Base-by-base conservation (phyloP, 2,329 filamentous ascomycete species). In the Ramularia endophylla region DNA sequence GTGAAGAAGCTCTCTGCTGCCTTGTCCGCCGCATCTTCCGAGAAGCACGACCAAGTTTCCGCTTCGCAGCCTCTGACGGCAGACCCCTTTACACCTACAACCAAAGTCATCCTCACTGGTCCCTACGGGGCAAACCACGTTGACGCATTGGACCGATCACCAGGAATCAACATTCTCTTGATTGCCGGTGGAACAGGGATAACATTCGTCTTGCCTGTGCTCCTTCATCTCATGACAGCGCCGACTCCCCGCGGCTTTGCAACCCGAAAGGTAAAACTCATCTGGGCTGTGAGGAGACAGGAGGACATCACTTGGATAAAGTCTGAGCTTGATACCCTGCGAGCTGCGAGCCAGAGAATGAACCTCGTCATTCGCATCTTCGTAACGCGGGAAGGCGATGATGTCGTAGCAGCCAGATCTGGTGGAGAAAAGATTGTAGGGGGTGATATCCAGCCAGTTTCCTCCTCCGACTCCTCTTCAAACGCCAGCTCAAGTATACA, bases 1-100 rank as follows among this genome's bases (percentile, higher is more conserved):
- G 30, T 40, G 16, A 28, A 61, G 1, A 71, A 67, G 0, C 77
- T 76, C 0, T 65, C 75, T 0, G 69, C 83, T 2, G 69, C 84
- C 17, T 62, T 84, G 2, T 75, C 74, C 0, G 17, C 32, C n/a
- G 8, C 9, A 17, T 4, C 32, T 2, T 12, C 32, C 2, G 32
- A 34, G 32, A 34, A 22, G n/a, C 9, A 18, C 17, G 32, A 13
- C 32, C 6, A 25, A 11, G 9, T 20, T 2, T 22, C 32, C 8
- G 3, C 11, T 1, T 31, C 3, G 1, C 27, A 27, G 16, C 17
- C 16, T 28, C 18, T 28, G 11, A 42, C 18, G 12, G 17, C 40
- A 7, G 36, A 34, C 17, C 8, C 18, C 18, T 8, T 19, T 2
- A 8, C 32, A 18, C 3, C 32, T 11, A 18, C 36, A 43, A 51